A percentile compares a stretch with the other conserved stretches of the same genome.
Conservation (phyloP, 371 early-diverging fungal species). For the Mucor mucedo region DNA sequence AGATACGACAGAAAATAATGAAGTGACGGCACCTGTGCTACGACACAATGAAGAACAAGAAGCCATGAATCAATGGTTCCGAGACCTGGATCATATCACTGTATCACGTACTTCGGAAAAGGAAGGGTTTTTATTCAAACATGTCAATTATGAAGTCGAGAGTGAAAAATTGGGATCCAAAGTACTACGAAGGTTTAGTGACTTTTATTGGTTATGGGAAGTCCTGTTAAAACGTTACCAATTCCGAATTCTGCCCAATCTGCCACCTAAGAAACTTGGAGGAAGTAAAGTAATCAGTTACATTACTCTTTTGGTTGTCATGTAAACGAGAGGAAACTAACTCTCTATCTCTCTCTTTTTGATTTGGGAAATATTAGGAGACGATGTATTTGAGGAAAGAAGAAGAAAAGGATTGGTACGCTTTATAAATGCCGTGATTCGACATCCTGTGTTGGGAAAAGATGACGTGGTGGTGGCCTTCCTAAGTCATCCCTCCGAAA, state of each 20-base stretch:
- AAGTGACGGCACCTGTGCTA: not conserved
- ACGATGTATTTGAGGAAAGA: conserved; percentile 72
- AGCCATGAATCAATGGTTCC: conserved; percentile 42
- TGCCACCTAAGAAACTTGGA: conserved; percentile 73
- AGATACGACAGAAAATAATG: too few species aligned
- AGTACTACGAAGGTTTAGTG: conserved; percentile 83
- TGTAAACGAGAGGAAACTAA: too few species aligned
- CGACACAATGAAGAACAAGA: conserved; percentile 18
- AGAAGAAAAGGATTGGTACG: conserved; percentile 73
- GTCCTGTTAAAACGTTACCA: conserved; percentile 76
- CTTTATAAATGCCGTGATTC: conserved; percentile 75
- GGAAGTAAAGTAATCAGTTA: conserved; percentile 36
- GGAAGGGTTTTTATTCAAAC: conserved; percentile 83
- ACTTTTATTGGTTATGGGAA: conserved; percentile 86
- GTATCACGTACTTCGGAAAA: conserved; percentile 64
- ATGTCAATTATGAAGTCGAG: conserved; percentile 80
- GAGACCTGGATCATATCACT: conserved; percentile 52
- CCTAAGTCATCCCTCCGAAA: conserved; percentile 65
- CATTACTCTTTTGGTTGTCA: too few species aligned
- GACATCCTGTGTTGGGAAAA: conserved; percentile 76
- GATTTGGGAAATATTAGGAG: conserved; percentile 40
- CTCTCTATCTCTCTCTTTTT: too few species aligned
- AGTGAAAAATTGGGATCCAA: conserved; percentile 64
- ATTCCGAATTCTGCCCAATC: conserved; percentile 69
- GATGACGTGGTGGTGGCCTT: conserved; percentile 70